Percentiles rank a stretch among this genome's conserved stretches.
Evolutionary conservation across 305 asterid genomes (phyloP).

Genomic region (Rubia occidens): DNA sequence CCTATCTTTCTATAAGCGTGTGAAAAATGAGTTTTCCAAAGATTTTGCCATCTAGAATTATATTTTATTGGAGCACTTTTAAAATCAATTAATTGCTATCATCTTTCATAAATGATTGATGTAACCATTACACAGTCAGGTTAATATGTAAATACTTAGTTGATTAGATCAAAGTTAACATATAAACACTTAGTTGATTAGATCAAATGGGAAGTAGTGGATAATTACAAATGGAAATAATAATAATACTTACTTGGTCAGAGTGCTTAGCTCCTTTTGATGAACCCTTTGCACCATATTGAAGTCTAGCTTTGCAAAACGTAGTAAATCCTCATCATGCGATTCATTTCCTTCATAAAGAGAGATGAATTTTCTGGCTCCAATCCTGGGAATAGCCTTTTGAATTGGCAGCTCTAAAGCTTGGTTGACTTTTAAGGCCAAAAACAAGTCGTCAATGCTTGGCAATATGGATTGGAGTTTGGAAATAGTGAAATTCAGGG

Average conservation of each 20-base stretch:
- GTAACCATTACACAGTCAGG: too few species aligned
- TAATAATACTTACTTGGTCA: conserved; percentile 22
- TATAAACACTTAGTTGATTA: too few species aligned
- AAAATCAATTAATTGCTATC: too few species aligned
- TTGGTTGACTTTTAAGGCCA: conserved; percentile 6
- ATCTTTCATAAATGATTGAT: too few species aligned
- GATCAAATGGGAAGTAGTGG: background rate
- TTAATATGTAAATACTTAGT: too few species aligned
- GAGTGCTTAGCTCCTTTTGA: conserved; percentile 27
- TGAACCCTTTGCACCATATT: conserved; percentile 28
- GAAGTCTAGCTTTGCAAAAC: conserved; percentile 36
- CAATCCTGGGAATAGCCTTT: conserved; percentile 29
- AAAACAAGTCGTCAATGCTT: background rate
- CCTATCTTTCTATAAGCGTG: too few species aligned
- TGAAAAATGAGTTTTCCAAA: too few species aligned
- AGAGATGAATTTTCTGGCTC: conserved; percentile 23
- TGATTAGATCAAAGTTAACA: too few species aligned
- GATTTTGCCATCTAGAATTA: too few species aligned
- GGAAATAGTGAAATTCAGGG: conserved; percentile 11
- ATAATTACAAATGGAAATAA: too few species aligned
- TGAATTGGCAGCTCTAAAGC: conserved; percentile 23
- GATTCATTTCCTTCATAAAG: conserved; percentile 18
- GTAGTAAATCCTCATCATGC: conserved; percentile 21
- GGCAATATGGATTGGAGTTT: conserved; percentile 13
- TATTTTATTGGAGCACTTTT: too few species aligned